These are phyloP conservation scores for Suhomyces tanzawaensis DNA, from an alignment of 805 yeast genomes.

Conservation along the genomic window DNA sequence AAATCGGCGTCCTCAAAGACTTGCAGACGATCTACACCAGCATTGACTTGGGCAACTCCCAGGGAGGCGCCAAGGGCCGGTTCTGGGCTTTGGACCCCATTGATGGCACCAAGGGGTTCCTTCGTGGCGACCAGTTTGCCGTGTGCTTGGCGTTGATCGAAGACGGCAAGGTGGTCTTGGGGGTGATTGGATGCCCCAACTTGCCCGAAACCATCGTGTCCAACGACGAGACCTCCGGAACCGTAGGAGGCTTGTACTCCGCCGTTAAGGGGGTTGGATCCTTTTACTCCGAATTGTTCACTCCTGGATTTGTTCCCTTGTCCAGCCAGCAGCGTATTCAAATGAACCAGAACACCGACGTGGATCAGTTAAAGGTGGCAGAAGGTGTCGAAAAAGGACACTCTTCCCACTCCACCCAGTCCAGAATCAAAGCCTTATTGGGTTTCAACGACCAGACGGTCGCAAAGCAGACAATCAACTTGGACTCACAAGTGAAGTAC, in stretches of 20 bases:
- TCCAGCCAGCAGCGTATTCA: conserved; percentile 37
- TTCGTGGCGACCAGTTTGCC: conserved; percentile 95
- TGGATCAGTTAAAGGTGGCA: conserved; percentile 61
- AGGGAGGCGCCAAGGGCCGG: conserved; percentile 77
- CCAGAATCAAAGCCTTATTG: conserved; percentile 62
- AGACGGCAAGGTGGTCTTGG: conserved; percentile 80
- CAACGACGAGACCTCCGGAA: conserved; percentile 31
- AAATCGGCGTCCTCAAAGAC: conserved; percentile 43
- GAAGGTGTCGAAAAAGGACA: conserved; percentile 97
- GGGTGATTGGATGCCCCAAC: conserved; percentile 97
- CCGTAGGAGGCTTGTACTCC: conserved; percentile 69
- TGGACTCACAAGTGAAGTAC: conserved; percentile 96
- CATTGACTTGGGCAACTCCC: conserved; percentile 76
- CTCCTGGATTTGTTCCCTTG: conserved; percentile 31
- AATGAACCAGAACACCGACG: conserved; percentile 49
- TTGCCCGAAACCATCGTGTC: conserved; percentile 52
- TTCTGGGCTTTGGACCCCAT: conserved; percentile 98
- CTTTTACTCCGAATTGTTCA: conserved; percentile 46
- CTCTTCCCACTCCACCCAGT: conserved; percentile 86
- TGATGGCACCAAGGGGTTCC: conserved; percentile 95
- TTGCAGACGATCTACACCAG: conserved; percentile 54
- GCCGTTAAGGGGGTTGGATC: conserved; percentile 72
- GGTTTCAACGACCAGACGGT: conserved; percentile 50
- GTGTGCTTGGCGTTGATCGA: conserved; percentile 89
- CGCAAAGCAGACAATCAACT: conserved; percentile 60